phyloP scores from a whole-genome alignment of 805 yeast species.

The Metschnikowia borealis region DNA sequence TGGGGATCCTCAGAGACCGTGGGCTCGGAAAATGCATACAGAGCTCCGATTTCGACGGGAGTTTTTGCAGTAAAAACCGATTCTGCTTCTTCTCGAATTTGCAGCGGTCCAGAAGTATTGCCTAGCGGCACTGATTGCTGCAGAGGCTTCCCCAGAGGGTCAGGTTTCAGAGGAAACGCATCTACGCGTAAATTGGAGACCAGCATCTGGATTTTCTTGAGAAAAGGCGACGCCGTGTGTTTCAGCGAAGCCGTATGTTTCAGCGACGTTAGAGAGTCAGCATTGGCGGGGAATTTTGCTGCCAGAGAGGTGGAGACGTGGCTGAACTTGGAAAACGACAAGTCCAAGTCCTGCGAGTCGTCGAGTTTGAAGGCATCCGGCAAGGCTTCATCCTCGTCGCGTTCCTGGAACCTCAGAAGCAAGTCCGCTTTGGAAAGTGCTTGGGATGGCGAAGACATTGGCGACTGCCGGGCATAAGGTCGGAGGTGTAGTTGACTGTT shows the following conservation, averaged over 20 bases:
- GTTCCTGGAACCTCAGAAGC: constrained; percentile 11
- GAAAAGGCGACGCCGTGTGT: constrained; percentile 25
- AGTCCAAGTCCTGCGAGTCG: constrained; percentile 21
- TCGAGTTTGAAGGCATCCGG: constrained; percentile 29
- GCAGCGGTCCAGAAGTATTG: no score
- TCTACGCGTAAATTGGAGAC: constrained; percentile 11
- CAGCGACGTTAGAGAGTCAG: constrained; percentile 1
- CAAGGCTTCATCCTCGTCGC: constrained; percentile 16
- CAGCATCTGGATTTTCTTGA: constrained; percentile 23
- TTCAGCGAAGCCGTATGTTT: neutral
- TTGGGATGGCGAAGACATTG: neutral
- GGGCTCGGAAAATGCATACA: no score
- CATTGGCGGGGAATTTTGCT: neutral
- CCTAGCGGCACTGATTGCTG: no score
- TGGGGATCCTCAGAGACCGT: neutral
- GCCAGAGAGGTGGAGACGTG: constrained; percentile 23
- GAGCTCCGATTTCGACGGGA: neutral
- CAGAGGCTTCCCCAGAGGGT: neutral
- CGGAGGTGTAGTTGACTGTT: constrained; percentile 2
- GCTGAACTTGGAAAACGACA: constrained; percentile 38
- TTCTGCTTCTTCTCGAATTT: no score
- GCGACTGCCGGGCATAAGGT: neutral
- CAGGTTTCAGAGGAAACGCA: constrained; percentile 1
- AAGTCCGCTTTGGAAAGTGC: constrained; percentile 7
- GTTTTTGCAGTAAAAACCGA: no score